Base-by-base conservation (phyloP, 768 basidiomycete genomes). In the Megacollybia marginata region DNA sequence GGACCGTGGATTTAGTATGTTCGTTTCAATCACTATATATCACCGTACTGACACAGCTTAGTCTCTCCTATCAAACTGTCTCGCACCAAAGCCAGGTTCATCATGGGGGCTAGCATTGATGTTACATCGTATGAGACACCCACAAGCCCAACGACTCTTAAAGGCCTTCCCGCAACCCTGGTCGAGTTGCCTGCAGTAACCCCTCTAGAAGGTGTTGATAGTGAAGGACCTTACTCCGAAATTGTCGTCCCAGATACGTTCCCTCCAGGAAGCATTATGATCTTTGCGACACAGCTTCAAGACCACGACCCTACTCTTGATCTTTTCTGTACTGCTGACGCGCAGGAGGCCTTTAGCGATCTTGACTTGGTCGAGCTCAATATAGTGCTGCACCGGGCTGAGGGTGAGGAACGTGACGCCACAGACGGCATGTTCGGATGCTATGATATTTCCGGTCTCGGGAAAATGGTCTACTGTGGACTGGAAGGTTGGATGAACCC, bases 401-500 rank as follows among this genome's bases (percentile, higher is more conserved):
- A 31, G 13, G 44, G 44, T 18, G 36, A 16, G 36, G 47, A 48
- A 35, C 20, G 38, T 16, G 28, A 42, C 12, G 38, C 35, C 16
- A 16, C 19, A 18, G 48, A 40, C 31, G 47, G 90, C 1, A 77
- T 82, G 53, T 82, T 85, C 60, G 94, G 96, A 3, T 78, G 71
- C 1, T 98, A 98, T 65, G 76, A 85, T 44, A 69, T 99, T 33
- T 89, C 94, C 5, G 79, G 75, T 19, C 59, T 79, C 19, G 92
- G 88, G 0, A 76, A 78, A 51, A 70, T 93, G 64, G 82, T 79
- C 10, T 99, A 97, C 65, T 97, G 94, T 59, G 96, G 96, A 15
- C 65, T 98, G 46, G 92, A 98, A 60, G 96, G 96, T 1, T 99
- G 94, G 92, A 97, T 99, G 92, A 79, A 85, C 56, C 83, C 83